These are phyloP conservation scores for Luzula sylvatica DNA, from an alignment of 176 grass and related monocot genomes.

Conservation along the genomic window DNA sequence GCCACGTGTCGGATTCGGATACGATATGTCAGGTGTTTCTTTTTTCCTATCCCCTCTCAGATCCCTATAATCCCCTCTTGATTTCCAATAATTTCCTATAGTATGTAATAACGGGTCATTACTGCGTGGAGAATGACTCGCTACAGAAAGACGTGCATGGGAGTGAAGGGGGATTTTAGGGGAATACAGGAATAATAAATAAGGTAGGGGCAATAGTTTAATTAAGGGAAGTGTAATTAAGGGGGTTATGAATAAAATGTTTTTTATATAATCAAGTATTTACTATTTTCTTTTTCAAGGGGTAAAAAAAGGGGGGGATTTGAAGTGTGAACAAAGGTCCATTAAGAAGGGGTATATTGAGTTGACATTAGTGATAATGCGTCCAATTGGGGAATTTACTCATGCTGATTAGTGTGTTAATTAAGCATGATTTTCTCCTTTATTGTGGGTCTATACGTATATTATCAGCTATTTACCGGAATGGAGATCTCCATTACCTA, in stretches of 20 bases:
- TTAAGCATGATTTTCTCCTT: no score
- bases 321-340: no score
- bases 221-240: constrained; percentile 4
- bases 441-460: no score
- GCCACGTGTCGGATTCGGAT: constrained; percentile 31
- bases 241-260: background rate
- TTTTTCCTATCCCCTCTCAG: constrained; percentile 20
- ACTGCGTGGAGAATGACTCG: background rate
- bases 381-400: no score
- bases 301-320: background rate
- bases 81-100: background rate
- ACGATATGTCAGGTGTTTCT: constrained; percentile 20
- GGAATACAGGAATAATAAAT: constrained; percentile 19
- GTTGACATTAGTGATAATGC: no score
- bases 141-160: background rate
- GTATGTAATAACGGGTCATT: background rate
- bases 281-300: constrained; percentile 12
- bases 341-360: no score
- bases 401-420: no score
- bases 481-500: no score
- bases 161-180: background rate
- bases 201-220: background rate
- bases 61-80: background rate
- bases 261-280: no score
- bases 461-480: no score